These are phyloP conservation scores for Acidiella bohemica DNA, from an alignment of 495 filamentous ascomycete species.

Conservation along the genomic window DNA sequence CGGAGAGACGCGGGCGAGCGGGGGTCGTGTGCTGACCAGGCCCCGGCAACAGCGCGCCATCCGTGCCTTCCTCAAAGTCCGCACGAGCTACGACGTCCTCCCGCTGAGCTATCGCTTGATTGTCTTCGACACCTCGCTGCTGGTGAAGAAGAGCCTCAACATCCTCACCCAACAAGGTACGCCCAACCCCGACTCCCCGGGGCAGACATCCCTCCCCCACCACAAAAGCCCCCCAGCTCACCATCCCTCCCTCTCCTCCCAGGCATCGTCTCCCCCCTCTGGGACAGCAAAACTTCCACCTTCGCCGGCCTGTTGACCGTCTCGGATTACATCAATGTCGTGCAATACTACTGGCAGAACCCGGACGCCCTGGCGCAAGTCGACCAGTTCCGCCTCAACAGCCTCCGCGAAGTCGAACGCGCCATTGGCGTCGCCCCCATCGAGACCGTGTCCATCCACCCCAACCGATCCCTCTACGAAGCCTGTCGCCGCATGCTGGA, in stretches of 20 bases:
- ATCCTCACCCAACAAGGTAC: constrained; percentile 95
- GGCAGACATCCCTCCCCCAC: too few species aligned
- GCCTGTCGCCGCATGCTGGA: constrained; percentile 90
- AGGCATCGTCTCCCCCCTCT: constrained; percentile 97
- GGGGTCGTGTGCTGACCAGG: constrained; percentile 6
- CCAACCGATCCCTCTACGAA: constrained; percentile 79
- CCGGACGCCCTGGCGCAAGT: constrained; percentile 77
- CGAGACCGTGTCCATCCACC: constrained; percentile 91
- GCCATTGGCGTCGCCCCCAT: constrained; percentile 81
- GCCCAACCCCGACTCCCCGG: constrained; percentile 20
- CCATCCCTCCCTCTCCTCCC: too few species aligned
- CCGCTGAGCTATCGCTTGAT: constrained; percentile 96
- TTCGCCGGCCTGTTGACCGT: constrained; percentile 92
- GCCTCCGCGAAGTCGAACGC: constrained; percentile 86
- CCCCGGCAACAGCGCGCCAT: constrained; percentile 84
- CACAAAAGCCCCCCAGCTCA: too few species aligned
- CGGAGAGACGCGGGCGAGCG: too few species aligned
- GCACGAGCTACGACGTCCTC: constrained; percentile 95
- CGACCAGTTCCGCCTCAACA: constrained; percentile 88
- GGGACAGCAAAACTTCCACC: constrained; percentile 87
- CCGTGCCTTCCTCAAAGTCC: constrained; percentile 90
- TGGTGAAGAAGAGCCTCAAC: constrained; percentile 93
- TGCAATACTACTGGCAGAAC: constrained; percentile 99
- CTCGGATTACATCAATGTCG: constrained; percentile 96
- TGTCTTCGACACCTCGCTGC: constrained; percentile 82